phyloP scores from a whole-genome alignment of 2,329 filamentous ascomycete species.

The Westerdykella aurantiaca region DNA sequence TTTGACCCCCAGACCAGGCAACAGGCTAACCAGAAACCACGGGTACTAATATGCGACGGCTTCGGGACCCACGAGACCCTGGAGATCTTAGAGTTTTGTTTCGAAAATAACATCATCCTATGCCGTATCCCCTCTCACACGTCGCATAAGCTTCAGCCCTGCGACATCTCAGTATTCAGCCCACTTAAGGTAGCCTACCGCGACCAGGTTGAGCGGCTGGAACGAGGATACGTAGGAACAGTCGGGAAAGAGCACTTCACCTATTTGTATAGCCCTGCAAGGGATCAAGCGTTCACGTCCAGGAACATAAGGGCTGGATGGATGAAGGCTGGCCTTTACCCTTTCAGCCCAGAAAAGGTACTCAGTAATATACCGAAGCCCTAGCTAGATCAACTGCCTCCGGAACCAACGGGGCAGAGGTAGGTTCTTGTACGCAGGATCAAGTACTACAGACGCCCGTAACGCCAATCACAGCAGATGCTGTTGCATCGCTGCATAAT shows the following conservation, averaged over 20 bases:
- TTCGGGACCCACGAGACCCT: conserved; percentile 28
- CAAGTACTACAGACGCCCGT: conserved; percentile 9
- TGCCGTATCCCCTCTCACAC: conserved; percentile 23
- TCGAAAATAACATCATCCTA: conserved; percentile 30
- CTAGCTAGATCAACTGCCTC: conserved; percentile 11
- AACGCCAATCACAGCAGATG: conserved; percentile 15
- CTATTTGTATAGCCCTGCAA: conserved; percentile 17
- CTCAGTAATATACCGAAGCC: conserved; percentile 20
- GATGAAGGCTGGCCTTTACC: conserved; percentile 18
- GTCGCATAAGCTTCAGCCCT: conserved; percentile 16
- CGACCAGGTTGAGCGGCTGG: conserved; percentile 18
- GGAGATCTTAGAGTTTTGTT: conserved; percentile 27
- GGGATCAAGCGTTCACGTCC: conserved; percentile 13
- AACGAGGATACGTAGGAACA: conserved; percentile 13
- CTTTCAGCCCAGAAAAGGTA: conserved; percentile 23
- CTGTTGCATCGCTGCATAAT: conserved; percentile 12
- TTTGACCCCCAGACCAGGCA: conserved; percentile 32
- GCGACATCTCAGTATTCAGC: conserved; percentile 14
- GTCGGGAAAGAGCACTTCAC: conserved; percentile 23
- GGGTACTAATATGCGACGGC: conserved; percentile 21
- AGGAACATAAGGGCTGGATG: conserved; percentile 26
- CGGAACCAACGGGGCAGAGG: conserved; percentile 7
- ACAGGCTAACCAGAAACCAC: conserved; percentile 20
- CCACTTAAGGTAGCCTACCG: conserved; percentile 20
- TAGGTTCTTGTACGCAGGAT: conserved; percentile 1